Conservation (phyloP, 176 grass and related monocot genomes). For the Otatea glauca region DNA sequence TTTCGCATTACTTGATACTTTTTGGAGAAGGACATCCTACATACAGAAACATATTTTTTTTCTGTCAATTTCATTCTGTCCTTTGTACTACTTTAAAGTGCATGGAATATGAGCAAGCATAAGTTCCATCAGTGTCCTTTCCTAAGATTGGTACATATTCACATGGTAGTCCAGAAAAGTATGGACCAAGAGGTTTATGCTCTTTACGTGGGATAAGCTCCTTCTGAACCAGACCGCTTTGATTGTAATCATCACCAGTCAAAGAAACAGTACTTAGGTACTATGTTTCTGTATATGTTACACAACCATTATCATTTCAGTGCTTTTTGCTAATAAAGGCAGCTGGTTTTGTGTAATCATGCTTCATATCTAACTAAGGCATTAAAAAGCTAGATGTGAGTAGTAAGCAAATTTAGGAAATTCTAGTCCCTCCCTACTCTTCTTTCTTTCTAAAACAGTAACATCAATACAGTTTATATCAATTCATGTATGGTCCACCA, state of each 20-base stretch:
- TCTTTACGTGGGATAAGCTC: slow-evolving; percentile 55
- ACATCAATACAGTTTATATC: slow-evolving; percentile 8
- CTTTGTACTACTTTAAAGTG: slow-evolving; percentile 69
- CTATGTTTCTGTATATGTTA: slow-evolving; percentile 46
- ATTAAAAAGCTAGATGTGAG: slow-evolving; percentile 26
- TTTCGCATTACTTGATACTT: slow-evolving; percentile 43
- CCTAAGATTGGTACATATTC: slow-evolving; percentile 93
- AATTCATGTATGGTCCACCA: slow-evolving; percentile 9
- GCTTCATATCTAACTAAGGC: slow-evolving; percentile 28
- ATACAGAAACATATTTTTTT: slow-evolving; percentile 54
- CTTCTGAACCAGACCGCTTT: slow-evolving; percentile 60
- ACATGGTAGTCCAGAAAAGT: slow-evolving; percentile 55
- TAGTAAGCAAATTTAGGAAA: neutral
- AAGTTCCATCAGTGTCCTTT: slow-evolving; percentile 75
- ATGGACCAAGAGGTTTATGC: slow-evolving; percentile 43
- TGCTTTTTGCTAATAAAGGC: slow-evolving; percentile 40
- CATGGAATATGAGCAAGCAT: slow-evolving; percentile 68
- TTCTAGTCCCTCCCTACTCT: neutral
- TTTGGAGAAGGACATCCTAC: slow-evolving; percentile 43
- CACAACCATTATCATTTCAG: slow-evolving; percentile 42
- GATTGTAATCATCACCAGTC: slow-evolving; percentile 56
- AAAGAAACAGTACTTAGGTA: slow-evolving; percentile 52
- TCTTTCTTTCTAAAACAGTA: slow-evolving; percentile 22
- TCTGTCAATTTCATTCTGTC: slow-evolving; percentile 55
- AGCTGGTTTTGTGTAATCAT: slow-evolving; percentile 28